phyloP scores from a whole-genome alignment of 805 yeast species.

The Saturnispora kantuleensis region DNA sequence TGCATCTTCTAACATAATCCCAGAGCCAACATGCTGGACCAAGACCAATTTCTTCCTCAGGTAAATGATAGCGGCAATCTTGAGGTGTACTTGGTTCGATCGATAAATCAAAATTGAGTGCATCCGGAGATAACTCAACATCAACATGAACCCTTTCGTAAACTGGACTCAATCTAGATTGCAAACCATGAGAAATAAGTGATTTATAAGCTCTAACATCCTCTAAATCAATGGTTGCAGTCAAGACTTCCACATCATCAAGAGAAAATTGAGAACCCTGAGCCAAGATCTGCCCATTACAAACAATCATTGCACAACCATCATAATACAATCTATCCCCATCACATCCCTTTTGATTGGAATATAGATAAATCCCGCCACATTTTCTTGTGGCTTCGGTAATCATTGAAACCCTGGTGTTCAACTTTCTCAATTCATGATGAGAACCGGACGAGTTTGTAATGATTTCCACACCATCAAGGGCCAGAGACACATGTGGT shows the following conservation, averaged over 20 bases:
- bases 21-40: slow-evolving; percentile 99
- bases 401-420: slow-evolving; percentile 75
- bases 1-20: slow-evolving; percentile 92
- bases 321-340: slow-evolving; percentile 96
- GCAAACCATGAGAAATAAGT: slow-evolving; percentile 65
- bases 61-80: slow-evolving; percentile 55
- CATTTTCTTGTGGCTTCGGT: slow-evolving; percentile 90
- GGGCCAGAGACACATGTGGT: slow-evolving; percentile 84
- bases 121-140: slow-evolving; percentile 54
- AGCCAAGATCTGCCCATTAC: slow-evolving; percentile 85
- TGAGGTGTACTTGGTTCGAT: slow-evolving; percentile 47
- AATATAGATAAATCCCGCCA: slow-evolving; percentile 89
- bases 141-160: slow-evolving; percentile 53
- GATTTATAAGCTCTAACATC: slow-evolving; percentile 80
- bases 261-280: slow-evolving; percentile 89
- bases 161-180: slow-evolving; percentile 36
- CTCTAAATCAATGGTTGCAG: slow-evolving; percentile 92
- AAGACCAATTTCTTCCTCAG: slow-evolving; percentile 93
- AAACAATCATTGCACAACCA: slow-evolving; percentile 91
- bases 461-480: slow-evolving; percentile 96
- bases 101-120: slow-evolving; percentile 48
- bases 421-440: slow-evolving; percentile 85
- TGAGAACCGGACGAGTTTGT: slow-evolving; percentile 97
- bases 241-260: slow-evolving; percentile 84
- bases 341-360: slow-evolving; percentile 97